Base-by-base conservation (phyloP, 2,329 filamentous ascomycete species). In the Fusarium falciforme region DNA sequence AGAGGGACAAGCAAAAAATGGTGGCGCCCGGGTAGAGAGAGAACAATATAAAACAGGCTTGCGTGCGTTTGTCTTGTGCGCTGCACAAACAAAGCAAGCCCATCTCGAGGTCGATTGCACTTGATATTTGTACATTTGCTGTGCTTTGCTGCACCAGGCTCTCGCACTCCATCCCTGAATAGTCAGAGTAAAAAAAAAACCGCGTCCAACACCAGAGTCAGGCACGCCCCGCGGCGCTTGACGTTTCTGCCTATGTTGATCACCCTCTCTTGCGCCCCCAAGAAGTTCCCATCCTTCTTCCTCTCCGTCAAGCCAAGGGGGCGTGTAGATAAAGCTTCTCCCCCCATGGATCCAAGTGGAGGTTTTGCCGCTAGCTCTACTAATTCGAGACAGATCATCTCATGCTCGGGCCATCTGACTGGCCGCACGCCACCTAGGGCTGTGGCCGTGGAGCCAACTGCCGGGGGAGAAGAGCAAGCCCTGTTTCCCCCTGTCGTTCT, bases 361-460 rank as follows among this genome's bases (percentile, higher is more conserved):
- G 35, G 35, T 38, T 40, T 40, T 47, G 27, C 17, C 9, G 36
- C 27, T 33, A 27, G 38, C 20, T 29, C 40, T 22, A 8, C 33
- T 54, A 31, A 61, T 68, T 71, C 27, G 36, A 65, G 49, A 73
- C 55, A 59, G 60, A 74, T 68, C 71, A 73, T 71, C 67, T 57
- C 54, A 22, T 35, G 29, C 40, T 11, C 20, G 27, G 54, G 1
- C 16, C 1, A 3, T 25, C 3, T 72, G 12, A 72, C 71, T 74
- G 57, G 71, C 0, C 10, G 11, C 10, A n/a, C 16, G 2, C 11
- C 31, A 22, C n/a, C 71, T 68, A 66, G 52, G 71, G 71, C 63
- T 65, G 64, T 54, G 71, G 16, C 57, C 57, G 52, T 58, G 66
- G 66, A 47, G 38, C 22, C 65, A 61, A 72, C 47, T 52, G 9